Evolutionary conservation across 2,329 filamentous ascomycete genomes (phyloP).

Genomic region (Ascochyta lentis): DNA sequence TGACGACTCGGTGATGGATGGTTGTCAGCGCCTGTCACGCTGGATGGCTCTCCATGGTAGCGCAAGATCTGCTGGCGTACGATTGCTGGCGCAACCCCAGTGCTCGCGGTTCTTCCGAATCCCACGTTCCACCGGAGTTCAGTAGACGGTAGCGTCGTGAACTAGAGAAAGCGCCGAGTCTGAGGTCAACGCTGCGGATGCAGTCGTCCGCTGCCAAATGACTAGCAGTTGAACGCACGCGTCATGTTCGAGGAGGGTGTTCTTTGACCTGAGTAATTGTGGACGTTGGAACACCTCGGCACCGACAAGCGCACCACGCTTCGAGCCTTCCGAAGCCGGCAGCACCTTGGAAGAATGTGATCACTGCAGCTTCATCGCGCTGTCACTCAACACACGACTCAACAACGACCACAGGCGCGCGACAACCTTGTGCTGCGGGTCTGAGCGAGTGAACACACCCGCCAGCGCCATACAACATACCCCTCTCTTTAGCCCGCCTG

Average conservation of each 20-base stretch:
- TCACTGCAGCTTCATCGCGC: constrained; percentile 10
- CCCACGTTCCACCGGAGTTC: constrained; percentile 21
- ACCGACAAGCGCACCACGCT: constrained; percentile 9
- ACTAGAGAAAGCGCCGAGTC: constrained; percentile 3
- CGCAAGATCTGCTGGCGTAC: constrained; percentile 15
- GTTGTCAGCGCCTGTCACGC: constrained; percentile 5
- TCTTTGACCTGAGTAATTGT: constrained; percentile 13
- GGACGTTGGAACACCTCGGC: constrained; percentile 16
- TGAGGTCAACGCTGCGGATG: constrained; percentile 11
- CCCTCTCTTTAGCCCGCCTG: constrained; percentile 31
- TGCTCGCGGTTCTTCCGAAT: constrained; percentile 23
- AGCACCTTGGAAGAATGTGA: constrained; percentile 2
- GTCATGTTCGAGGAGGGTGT: constrained; percentile 6
- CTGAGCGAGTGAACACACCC: constrained; percentile 24
- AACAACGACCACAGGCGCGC: constrained; percentile 5
- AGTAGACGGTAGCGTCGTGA: constrained; percentile 3
- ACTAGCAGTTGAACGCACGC: constrained; percentile 11
- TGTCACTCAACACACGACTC: constrained; percentile 16
- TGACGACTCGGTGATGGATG: constrained; percentile 1
- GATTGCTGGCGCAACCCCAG: constrained; percentile 20
- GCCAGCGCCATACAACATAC: constrained; percentile 27
- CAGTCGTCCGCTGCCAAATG: constrained; percentile 9
- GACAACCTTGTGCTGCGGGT: constrained; percentile 25
- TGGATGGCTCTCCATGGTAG: constrained; percentile 14
- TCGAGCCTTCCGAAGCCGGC: constrained; percentile 11